These are phyloP conservation scores for Fusarium sp. DNA, from an alignment of 2,329 filamentous ascomycete species.

Conservation along the genomic window DNA sequence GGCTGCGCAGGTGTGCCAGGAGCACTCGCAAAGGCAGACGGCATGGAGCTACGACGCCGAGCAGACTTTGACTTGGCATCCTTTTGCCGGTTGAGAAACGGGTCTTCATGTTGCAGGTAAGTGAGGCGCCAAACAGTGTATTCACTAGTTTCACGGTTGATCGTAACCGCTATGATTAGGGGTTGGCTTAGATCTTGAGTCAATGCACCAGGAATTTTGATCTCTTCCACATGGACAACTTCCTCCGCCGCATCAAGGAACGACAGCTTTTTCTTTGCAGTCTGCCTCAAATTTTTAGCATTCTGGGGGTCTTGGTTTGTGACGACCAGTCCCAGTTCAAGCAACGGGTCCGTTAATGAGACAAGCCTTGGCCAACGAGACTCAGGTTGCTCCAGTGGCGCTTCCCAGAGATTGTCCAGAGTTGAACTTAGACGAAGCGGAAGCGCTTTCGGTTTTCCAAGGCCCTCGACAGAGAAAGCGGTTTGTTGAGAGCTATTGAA, in stretches of 20 bases:
- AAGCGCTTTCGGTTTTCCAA: constrained; percentile 66
- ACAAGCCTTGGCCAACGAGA: constrained; percentile 80
- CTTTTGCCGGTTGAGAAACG: constrained; percentile 60
- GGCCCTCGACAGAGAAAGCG: constrained; percentile 67
- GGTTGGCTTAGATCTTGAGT: constrained; percentile 56
- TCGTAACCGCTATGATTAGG: constrained; percentile 81
- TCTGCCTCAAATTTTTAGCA: constrained; percentile 47
- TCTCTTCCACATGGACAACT: constrained; percentile 82
- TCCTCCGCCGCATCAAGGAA: constrained; percentile 83
- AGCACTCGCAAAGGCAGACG: constrained; percentile 77
- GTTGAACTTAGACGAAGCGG: constrained; percentile 65
- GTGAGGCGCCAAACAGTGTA: constrained; percentile 88
- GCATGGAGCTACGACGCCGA: constrained; percentile 72
- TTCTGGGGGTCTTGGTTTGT: constrained; percentile 61
- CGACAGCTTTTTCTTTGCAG: constrained; percentile 55
- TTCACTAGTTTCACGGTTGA: constrained; percentile 79
- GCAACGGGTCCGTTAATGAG: constrained; percentile 84
- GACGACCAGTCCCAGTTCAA: constrained; percentile 87
- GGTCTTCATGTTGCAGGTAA: constrained; percentile 77
- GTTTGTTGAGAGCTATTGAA: constrained; percentile 63
- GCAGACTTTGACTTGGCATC: constrained; percentile 60
- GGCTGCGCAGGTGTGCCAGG: constrained; percentile 80
- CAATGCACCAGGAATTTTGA: constrained; percentile 65
- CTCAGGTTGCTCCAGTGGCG: constrained; percentile 63
- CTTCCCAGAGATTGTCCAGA: constrained; percentile 69